Base-by-base conservation (phyloP, 495 filamentous ascomycete species). In the Trichocladium antarcticum region DNA sequence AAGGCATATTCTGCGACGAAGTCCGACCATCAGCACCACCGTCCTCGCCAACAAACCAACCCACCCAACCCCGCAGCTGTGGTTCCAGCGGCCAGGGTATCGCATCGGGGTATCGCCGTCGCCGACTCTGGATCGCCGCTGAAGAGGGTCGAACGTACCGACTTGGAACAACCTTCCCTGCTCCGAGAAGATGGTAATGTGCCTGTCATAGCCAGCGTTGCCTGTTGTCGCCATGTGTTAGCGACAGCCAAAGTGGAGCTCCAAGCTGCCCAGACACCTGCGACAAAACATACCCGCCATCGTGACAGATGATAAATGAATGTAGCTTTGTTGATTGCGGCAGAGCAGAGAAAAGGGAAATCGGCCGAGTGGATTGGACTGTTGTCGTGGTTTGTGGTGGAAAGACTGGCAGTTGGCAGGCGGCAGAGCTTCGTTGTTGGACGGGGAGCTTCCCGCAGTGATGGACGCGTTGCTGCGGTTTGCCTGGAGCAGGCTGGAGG, bases 151-250 rank as follows among this genome's bases (percentile, higher is more conserved):
- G 45, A 8, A 84, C 89, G 58, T 77, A 98, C 93, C 92, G 65
- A 98, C 92, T 95, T 98, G 92, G 70, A 96, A 98, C 67, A 98
- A 73, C 69, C 92, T 79, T 61, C 92, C 92, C 67, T 95, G 87
- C 68, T 98, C 92, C 35, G 93, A 97, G 77, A 98, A 98, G 80
- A 98, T 97, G 60, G 92, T 98, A 59, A 98, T 97, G 67, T 98
- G 92, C 75, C 92, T 79, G 69, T 98, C 92, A 73, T 89, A 96
- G 54, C 86, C 89, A 64, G 90, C 88, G 75, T 85, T 93, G 73
- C 87, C 89, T 95, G 62, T 66, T 53, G 37, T 35, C 11, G 40
- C 16, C n/a, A n/a, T n/a, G 32, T 53, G 54, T 63, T 44, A 65
- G 59, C 57, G 24, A 50, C 42, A 47, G 36, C 41, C 42, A 48